Conservation (phyloP, 768 basidiomycete species). For the Kwoniella dejecticola region DNA sequence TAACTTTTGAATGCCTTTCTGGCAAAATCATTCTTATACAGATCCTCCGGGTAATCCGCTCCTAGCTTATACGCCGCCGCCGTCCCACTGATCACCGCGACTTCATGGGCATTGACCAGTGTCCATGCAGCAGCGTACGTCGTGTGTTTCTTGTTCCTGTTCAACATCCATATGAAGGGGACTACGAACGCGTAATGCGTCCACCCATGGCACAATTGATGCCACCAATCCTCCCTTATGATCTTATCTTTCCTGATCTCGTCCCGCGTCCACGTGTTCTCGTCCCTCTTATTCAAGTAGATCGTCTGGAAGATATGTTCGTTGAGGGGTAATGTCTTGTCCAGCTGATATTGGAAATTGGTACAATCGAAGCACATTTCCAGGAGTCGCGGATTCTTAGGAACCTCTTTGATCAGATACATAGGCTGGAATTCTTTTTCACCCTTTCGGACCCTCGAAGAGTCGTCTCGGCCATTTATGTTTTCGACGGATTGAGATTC, state of each 20-base stretch:
- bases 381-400: slow-evolving; percentile 51
- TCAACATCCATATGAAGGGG: slow-evolving; percentile 56
- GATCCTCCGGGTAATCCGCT: slow-evolving; percentile 56
- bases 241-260: slow-evolving; percentile 58
- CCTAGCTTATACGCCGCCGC: slow-evolving; percentile 58
- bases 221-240: slow-evolving; percentile 57
- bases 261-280: slow-evolving; percentile 55
- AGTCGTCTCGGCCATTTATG: slow-evolving; percentile 56
- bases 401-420: slow-evolving; percentile 57
- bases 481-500: slow-evolving; percentile 42
- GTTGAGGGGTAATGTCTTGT: slow-evolving; percentile 48
- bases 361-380: slow-evolving; percentile 57
- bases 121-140: slow-evolving; percentile 58
- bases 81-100: slow-evolving; percentile 52
- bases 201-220: slow-evolving; percentile 55
- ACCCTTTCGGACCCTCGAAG: slow-evolving; percentile 48
- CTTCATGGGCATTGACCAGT: slow-evolving; percentile 57
- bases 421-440: slow-evolving; percentile 56
- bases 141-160: slow-evolving; percentile 52
- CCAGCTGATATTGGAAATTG: slow-evolving; percentile 54
- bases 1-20: slow-evolving; percentile 54
- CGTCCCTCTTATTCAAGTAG: slow-evolving; percentile 58
- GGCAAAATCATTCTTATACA: slow-evolving; percentile 57
- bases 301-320: slow-evolving; percentile 59
- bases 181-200: slow-evolving; percentile 56